These are phyloP conservation scores for Fusarium equiseti DNA, from an alignment of 2,329 filamentous ascomycete genomes.

Conservation along the genomic window DNA sequence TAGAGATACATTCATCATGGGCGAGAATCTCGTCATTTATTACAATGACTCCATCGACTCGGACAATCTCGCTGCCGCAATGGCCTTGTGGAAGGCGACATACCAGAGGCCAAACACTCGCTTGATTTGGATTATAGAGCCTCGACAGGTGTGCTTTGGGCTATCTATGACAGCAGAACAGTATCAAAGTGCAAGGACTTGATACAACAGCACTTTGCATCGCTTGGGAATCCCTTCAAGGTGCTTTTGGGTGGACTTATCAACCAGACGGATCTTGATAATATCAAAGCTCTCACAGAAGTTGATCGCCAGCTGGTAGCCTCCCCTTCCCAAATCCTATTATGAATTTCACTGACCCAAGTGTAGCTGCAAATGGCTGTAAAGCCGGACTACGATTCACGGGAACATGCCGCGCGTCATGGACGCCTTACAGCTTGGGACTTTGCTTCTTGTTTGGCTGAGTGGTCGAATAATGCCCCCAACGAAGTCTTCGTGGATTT, in stretches of 20 bases:
- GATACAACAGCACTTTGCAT: constrained; percentile 33
- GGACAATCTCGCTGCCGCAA: constrained; percentile 43
- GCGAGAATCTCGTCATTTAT: constrained; percentile 40
- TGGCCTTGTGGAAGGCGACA: constrained; percentile 36
- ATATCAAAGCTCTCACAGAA: constrained; percentile 13
- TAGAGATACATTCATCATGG: constrained; percentile 23
- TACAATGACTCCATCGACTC: constrained; percentile 48
- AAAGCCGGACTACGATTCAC: constrained; percentile 28
- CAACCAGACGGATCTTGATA: constrained; percentile 29
- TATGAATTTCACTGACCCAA: background rate
- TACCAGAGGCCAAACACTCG: constrained; percentile 19
- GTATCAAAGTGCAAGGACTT: constrained; percentile 28
- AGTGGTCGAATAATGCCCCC: constrained; percentile 29
- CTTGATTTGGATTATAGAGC: constrained; percentile 44
- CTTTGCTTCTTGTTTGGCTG: constrained; percentile 32
- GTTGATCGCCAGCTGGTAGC: constrained; percentile 32
- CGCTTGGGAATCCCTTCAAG: constrained; percentile 31
- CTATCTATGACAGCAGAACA: constrained; percentile 33
- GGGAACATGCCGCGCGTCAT: constrained; percentile 36
- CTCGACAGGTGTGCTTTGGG: constrained; percentile 43
- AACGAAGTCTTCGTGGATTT: constrained; percentile 54
- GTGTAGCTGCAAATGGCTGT: constrained; percentile 35
- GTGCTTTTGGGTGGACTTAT: constrained; percentile 41
- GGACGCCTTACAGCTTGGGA: constrained; percentile 40
- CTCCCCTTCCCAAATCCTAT: background rate